These are phyloP conservation scores for Spathaspora arborariae DNA, from an alignment of 805 yeast genomes.

Conservation along the genomic window DNA sequence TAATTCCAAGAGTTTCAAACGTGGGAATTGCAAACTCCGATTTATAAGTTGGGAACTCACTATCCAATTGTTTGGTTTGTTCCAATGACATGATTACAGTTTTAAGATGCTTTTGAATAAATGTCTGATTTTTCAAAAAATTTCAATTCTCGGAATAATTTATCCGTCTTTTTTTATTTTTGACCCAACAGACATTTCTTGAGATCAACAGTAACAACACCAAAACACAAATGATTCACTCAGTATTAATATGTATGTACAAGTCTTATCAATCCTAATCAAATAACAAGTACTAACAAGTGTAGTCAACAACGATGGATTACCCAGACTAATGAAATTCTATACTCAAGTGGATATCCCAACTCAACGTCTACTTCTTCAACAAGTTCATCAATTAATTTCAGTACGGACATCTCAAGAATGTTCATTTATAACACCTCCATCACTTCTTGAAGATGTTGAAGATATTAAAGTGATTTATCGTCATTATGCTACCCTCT, in stretches of 20 bases:
- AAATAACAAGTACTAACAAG: slow-evolving; percentile 20
- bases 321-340: slow-evolving; percentile 85
- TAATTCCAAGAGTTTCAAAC: slow-evolving; percentile 52
- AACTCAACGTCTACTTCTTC: slow-evolving; percentile 74
- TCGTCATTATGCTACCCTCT: slow-evolving; percentile 92
- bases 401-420: slow-evolving; percentile 68
- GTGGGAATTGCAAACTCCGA: slow-evolving; percentile 66
- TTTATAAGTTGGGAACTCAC: slow-evolving; percentile 31
- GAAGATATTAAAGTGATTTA: slow-evolving; percentile 86
- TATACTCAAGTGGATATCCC: slow-evolving; percentile 86
- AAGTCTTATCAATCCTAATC: not conserved
- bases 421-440: slow-evolving; percentile 88
- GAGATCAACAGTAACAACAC: not conserved
- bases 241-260: slow-evolving; percentile 72
- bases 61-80: slow-evolving; percentile 33
- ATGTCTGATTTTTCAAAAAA: not conserved
- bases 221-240: slow-evolving; percentile 62
- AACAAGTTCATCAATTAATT: slow-evolving; percentile 78
- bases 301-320: slow-evolving; percentile 81
- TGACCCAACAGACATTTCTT: not conserved
- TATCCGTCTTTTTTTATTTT: too few relatives aligned
- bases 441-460: slow-evolving; percentile 66
- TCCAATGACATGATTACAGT: slow-evolving; percentile 11
- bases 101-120: not conserved
- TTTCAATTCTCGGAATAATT: not conserved